Conservation (phyloP, 2,329 filamentous ascomycete genomes). For the Orbilia blumenaviensis region DNA sequence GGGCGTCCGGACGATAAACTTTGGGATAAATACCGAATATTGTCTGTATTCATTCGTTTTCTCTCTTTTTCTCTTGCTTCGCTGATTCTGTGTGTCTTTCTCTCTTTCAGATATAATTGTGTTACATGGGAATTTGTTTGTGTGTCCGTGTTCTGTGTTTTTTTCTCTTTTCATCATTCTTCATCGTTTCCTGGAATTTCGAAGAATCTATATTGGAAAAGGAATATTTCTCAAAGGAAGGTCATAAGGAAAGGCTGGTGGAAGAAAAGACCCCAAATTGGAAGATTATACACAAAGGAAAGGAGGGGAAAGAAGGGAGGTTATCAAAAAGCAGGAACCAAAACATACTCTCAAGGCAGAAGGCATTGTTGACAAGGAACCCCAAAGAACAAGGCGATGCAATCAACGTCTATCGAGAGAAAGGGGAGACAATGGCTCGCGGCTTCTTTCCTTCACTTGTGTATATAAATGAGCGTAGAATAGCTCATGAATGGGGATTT, state of each 20-base stretch:
- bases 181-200: slow-evolving; percentile 37
- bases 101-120: slow-evolving; percentile 18
- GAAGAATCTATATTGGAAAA: slow-evolving; percentile 46
- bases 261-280: slow-evolving; percentile 32
- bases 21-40: slow-evolving; percentile 28
- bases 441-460: slow-evolving; percentile 26
- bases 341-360: slow-evolving; percentile 8
- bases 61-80: slow-evolving; percentile 4
- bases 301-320: slow-evolving; percentile 12
- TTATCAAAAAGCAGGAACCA: slow-evolving; percentile 20
- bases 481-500: slow-evolving; percentile 51
- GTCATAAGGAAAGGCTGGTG: slow-evolving; percentile 30
- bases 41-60: slow-evolving; percentile 47
- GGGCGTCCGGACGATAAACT: slow-evolving; percentile 43
- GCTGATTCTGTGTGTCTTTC: slow-evolving; percentile 37
- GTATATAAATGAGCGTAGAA: slow-evolving; percentile 49
- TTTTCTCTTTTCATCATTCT: slow-evolving; percentile 27
- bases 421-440: slow-evolving; percentile 6
- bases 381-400: slow-evolving; percentile 39
- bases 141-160: neutral
- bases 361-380: slow-evolving; percentile 42
- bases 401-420: slow-evolving; percentile 1
- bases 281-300: slow-evolving; percentile 47
- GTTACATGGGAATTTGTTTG: slow-evolving; percentile 22
- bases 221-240: slow-evolving; percentile 24